Evolutionary conservation across 2,329 filamentous ascomycete genomes (phyloP), one percentile per base, ranked within the genome.

Genomic region (Cladosporium sp.): DNA sequence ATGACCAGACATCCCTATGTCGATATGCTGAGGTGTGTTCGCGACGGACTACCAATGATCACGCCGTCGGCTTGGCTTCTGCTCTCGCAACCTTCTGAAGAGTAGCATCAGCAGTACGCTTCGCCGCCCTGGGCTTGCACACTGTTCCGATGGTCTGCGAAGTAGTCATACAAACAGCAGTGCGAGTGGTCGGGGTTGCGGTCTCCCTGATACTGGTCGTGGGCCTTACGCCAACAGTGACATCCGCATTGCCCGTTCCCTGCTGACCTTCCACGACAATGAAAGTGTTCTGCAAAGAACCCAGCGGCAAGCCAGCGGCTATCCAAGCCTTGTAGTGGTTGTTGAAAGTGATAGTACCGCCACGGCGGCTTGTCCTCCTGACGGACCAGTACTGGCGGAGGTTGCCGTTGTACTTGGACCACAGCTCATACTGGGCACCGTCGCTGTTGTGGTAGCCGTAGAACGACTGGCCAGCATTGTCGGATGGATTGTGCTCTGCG

Each of bases 361-460:
- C 59, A 2, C 44, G 59, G 7, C 44, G 44, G 29, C 37, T 62
- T 1, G 59, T 62, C 2, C 59, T 1, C 3, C 59, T 7, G 31
- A 62, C 59, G 2, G 44, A 61, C 40, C 40, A 61, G 26, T 61
- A 61, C 12, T 61, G 58, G 28, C 58, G 40, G 26, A 61, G 58
- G 18, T 50, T 50, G n/a, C 58, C 58, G 40, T 61, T 61, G 58
- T 61, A 61, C 8, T 61, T 61, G 40, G 58, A 61, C 58, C 44
- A 61, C 14, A 61, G 29, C 6, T 61, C 58, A 21, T 61, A 61
- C 28, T 61, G 58, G 18, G 58, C 58, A 18, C 58, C 58, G 33
- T 61, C 58, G 40, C 40, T 50, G 58, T 29, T 61, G 58, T 61
- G 58, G 33, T 61, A 61, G 40, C 58, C 58, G 44, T 61, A 61